Evolutionary conservation across 2,329 filamentous ascomycete species (phyloP), one percentile per base, ranked within the genome.

Genomic region (Tolypocladium paradoxum): DNA sequence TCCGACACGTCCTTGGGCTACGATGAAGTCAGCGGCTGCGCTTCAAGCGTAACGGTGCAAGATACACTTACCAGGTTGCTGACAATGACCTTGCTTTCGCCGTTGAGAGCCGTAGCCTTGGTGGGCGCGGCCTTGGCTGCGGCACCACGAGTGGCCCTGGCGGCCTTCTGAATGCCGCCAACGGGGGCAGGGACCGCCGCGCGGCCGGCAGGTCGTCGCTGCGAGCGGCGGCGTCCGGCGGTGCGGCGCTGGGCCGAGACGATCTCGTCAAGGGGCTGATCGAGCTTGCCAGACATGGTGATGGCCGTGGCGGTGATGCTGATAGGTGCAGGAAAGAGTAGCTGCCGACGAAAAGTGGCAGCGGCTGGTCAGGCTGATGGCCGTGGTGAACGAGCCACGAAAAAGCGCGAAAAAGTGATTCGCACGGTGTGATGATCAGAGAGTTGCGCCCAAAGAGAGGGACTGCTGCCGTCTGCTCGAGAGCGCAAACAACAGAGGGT

Each of bases 1-100:
- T 97, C 92, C 76, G 84, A 89, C 73, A 99, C 90, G 84, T 99
- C 93, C 78, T 86, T 85, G 71, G 93, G 93, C 90, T 97, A 79
- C 49, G 47, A 57, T 47, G 22, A 35, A n/a, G 12, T 38, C 24
- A 34, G 6, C 38, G 12, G 34, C 3, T 49, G 48, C 38, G 3
- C 22, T 29, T 36, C 16, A 20, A 22, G 9, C 8, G 24, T 33
- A 18, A 48, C 31, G 2, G n/a, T 3, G n/a, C 29, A 18, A 27
- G 33, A 11, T 48, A 6, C 12, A 62, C 90, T 73, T 86, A 96
- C 91, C 80, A 99, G 82, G 78, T 95, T 95, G 85, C 90, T 96
- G 75, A 99, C 92, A 73, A 96, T 88, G 75, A 97, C 92, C 77
- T 96, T 97, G 80, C 90, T 95, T 62, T 95, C 90, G 66, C 83